Conservation (phyloP, 2,329 filamentous ascomycete species). For the Alternaria panax region DNA sequence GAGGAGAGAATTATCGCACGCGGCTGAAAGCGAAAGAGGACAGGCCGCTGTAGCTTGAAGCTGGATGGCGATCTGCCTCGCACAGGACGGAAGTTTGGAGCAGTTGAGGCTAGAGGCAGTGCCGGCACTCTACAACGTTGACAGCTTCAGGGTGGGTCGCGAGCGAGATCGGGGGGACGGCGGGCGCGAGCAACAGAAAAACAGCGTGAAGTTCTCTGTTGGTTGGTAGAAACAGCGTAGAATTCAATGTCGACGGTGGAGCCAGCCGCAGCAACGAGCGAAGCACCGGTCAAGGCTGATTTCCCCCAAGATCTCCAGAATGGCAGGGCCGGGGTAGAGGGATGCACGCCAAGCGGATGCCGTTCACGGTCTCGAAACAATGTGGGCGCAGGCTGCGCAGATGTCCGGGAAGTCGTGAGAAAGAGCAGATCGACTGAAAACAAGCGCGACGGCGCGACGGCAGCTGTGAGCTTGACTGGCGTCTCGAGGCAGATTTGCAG, state of each 20-base stretch:
- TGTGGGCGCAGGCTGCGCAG: conserved; percentile 25
- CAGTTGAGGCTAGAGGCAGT: conserved; percentile 44
- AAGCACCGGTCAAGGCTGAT: conserved; percentile 50
- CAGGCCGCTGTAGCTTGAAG: conserved; percentile 37
- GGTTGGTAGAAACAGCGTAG: conserved; percentile 34
- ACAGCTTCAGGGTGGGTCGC: conserved; percentile 35
- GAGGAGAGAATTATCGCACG: conserved; percentile 33
- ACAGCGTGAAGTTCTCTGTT: conserved; percentile 23
- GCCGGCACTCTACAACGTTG: conserved; percentile 37
- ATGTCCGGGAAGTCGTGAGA: conserved; percentile 22
- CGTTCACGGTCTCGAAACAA: conserved; percentile 27
- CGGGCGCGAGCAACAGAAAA: conserved; percentile 31
- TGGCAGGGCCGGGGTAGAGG: conserved; percentile 33
- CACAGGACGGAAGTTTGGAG: conserved; percentile 33
- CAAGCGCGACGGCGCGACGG: conserved; percentile 43
- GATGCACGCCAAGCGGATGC: conserved; percentile 40
- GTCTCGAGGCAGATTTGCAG: conserved; percentile 48
- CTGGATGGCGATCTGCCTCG: conserved; percentile 45
- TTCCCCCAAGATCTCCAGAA: conserved; percentile 32
- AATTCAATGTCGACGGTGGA: conserved; percentile 32
- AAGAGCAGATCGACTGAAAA: conserved; percentile 30
- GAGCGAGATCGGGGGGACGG: conserved; percentile 30
- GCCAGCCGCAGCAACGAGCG: conserved; percentile 41
- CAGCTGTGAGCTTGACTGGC: conserved; percentile 37
- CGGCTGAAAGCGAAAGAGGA: conserved; percentile 31